phyloP scores from a whole-genome alignment of 2,329 filamentous ascomycete genomes.

The Penicillium frequentans region DNA sequence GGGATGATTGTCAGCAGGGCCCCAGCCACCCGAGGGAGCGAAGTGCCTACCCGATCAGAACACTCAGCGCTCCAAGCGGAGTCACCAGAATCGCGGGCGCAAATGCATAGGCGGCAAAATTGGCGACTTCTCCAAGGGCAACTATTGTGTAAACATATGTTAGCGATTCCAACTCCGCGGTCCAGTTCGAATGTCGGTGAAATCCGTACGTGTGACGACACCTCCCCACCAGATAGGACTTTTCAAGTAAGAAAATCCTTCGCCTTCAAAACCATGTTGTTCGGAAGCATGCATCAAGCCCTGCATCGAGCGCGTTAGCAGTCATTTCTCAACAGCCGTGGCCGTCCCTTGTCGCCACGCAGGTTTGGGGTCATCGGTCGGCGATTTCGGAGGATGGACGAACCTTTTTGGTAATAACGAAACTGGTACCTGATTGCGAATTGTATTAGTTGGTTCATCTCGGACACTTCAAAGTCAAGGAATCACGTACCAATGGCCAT shows the following conservation, averaged over 20 bases:
- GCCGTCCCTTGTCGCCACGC: neutral
- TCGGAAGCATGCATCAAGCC: conserved; percentile 89
- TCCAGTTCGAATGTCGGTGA: conserved; percentile 9
- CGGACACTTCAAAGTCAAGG: neutral
- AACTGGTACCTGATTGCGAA: conserved; percentile 71
- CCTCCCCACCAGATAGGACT: conserved; percentile 98
- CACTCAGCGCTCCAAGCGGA: conserved; percentile 87
- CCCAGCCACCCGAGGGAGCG: neutral
- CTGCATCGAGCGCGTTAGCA: conserved; percentile 45
- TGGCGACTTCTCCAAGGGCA: conserved; percentile 89
- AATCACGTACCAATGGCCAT: conserved; percentile 44
- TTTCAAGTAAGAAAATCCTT: conserved; percentile 89
- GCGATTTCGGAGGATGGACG: conserved; percentile 25
- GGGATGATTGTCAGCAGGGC: conserved; percentile 21
- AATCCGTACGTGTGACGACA: conserved; percentile 74
- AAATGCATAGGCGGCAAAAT: conserved; percentile 97
- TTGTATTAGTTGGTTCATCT: conserved; percentile 9
- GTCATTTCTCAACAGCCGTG: neutral
- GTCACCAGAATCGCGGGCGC: conserved; percentile 98
- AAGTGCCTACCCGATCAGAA: conserved; percentile 71
- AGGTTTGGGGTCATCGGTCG: neutral
- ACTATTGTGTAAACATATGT: conserved; percentile 54
- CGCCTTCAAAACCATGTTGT: conserved; percentile 92
- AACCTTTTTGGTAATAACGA: conserved; percentile 99
- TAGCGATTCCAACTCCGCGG: conserved; percentile 22